Percentiles rank a stretch among this genome's conserved stretches.
phyloP scores from a whole-genome alignment of 805 yeast species.

The Nakazawaea pomicola region DNA sequence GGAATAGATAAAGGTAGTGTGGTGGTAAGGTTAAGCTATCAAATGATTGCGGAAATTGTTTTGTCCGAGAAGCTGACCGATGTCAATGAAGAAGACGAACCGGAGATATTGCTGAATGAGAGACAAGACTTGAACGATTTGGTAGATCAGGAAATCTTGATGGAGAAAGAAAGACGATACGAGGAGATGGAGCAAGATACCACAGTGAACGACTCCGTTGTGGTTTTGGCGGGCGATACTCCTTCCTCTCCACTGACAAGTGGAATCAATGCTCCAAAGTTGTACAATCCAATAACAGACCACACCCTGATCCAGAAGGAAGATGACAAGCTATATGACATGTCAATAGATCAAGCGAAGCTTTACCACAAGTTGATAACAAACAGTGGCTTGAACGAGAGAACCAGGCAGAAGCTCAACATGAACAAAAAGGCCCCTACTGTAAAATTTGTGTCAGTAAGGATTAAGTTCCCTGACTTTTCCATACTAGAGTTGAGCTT shows the following conservation, averaged over 20 bases:
- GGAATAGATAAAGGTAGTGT: slow-evolving; percentile 24
- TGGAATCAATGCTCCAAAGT: slow-evolving; percentile 8
- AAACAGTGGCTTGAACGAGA: slow-evolving; percentile 15
- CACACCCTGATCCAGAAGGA: slow-evolving; percentile 8
- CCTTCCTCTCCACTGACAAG: too few species aligned
- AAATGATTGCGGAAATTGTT: slow-evolving; percentile 5
- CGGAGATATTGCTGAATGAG: slow-evolving; percentile 2
- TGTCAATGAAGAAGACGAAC: slow-evolving; percentile 3
- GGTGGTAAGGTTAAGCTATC: slow-evolving; percentile 22
- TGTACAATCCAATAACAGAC: slow-evolving; percentile 4
- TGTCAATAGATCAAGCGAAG: slow-evolving; percentile 48
- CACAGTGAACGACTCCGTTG: not conserved
- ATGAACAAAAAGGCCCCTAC: slow-evolving; percentile 15
- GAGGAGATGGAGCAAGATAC: not conserved
- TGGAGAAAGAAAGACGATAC: slow-evolving; percentile 5
- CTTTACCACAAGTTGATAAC: slow-evolving; percentile 46
- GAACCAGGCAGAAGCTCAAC: slow-evolving; percentile 10
- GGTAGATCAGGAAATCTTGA: slow-evolving; percentile 11
- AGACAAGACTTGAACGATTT: slow-evolving; percentile 8
- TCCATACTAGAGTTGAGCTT: slow-evolving; percentile 18
- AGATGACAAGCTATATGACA: slow-evolving; percentile 37
- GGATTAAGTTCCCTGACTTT: slow-evolving; percentile 57
- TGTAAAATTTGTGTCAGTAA: slow-evolving; percentile 32
- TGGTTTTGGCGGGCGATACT: slow-evolving; percentile 1
- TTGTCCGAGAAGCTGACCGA: not conserved